Evolutionary conservation across 768 basidiomycete species (phyloP).

Genomic region (Russula abietina): DNA sequence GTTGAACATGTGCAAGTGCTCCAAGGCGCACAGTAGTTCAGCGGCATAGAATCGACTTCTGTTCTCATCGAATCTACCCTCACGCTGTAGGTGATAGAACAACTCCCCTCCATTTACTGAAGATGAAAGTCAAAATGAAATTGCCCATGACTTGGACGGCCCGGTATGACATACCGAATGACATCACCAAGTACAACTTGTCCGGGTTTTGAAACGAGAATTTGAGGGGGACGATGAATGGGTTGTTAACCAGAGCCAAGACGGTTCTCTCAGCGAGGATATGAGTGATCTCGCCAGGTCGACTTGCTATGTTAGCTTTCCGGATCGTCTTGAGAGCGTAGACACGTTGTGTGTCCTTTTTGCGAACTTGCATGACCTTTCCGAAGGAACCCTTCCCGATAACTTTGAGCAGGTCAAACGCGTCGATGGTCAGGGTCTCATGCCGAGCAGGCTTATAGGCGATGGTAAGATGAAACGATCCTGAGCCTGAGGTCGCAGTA

Average conservation of each 20-base stretch:
- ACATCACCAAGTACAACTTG: constrained; percentile 96
- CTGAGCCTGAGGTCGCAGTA: constrained; percentile 71
- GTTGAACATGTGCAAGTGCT: constrained; percentile 95
- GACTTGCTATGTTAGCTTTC: constrained; percentile 94
- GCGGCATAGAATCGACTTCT: constrained; percentile 96
- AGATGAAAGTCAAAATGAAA: constrained; percentile 4
- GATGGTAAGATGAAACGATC: constrained; percentile 93
- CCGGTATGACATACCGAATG: constrained; percentile 59
- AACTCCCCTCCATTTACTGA: constrained; percentile 94
- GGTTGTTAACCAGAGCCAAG: constrained; percentile 93
- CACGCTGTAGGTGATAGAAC: constrained; percentile 95
- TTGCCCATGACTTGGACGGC: neutral
- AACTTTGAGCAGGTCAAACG: constrained; percentile 94
- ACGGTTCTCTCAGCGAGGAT: constrained; percentile 97
- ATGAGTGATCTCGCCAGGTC: constrained; percentile 96
- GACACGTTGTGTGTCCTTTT: constrained; percentile 96
- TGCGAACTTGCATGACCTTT: constrained; percentile 99
- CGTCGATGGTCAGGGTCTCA: constrained; percentile 88
- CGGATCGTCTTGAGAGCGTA: constrained; percentile 98
- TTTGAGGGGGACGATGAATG: constrained; percentile 98
- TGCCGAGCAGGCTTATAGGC: constrained; percentile 85
- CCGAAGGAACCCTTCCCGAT: constrained; percentile 98
- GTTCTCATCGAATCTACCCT: constrained; percentile 92
- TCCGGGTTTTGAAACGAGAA: constrained; percentile 98
- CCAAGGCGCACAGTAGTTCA: constrained; percentile 90